phyloP scores from a whole-genome alignment of 345 rosid species.

The Brassica carinata region DNA sequence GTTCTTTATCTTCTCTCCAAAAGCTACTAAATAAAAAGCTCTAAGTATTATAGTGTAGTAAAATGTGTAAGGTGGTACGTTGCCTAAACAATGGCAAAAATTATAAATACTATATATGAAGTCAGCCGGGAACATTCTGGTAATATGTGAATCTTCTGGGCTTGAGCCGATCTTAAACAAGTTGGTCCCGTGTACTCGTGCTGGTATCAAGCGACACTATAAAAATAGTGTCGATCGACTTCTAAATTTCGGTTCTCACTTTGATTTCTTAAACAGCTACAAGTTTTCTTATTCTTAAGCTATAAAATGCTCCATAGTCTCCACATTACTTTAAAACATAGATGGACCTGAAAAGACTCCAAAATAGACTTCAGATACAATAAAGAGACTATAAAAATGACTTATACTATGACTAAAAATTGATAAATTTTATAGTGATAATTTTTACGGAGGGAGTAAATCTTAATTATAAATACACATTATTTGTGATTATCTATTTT shows the following conservation, averaged over 20 bases:
- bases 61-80: neutral
- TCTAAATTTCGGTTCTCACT: no score
- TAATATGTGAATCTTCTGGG: neutral
- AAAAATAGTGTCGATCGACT: neutral
- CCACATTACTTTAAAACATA: neutral
- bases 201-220: neutral
- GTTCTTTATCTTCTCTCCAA: neutral
- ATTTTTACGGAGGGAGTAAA: no score
- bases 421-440: no score
- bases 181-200: neutral
- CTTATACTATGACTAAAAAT: no score
- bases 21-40: neutral
- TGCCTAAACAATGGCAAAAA: neutral
- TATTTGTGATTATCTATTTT: no score
- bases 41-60: neutral
- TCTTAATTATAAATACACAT: no score
- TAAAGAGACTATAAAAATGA: no score
- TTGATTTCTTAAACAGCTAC: neutral
- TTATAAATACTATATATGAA: no score
- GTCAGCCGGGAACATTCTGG: no score
- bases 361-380: no score
- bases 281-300: neutral
- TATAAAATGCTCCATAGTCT: neutral
- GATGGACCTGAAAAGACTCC: no score
- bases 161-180: neutral